These are phyloP conservation scores for Rhamnella rubrinervis DNA, from an alignment of 331 rosid species.

Conservation along the genomic window DNA sequence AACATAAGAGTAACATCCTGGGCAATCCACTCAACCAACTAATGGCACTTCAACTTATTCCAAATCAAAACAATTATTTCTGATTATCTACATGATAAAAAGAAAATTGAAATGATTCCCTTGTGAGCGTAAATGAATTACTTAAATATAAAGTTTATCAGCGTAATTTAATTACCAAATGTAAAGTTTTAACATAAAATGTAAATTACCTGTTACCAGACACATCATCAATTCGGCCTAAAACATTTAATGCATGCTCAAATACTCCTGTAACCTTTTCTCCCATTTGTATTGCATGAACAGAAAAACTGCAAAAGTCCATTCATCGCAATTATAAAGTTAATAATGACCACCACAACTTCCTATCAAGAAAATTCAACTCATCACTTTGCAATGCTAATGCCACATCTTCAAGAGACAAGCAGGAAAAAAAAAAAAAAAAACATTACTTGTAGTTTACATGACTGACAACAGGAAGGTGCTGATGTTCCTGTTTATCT, in stretches of 20 bases:
- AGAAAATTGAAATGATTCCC: too few relatives aligned
- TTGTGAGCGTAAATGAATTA: too few relatives aligned
- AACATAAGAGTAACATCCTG: too few relatives aligned
- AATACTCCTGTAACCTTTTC: conserved; percentile 81
- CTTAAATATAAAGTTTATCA: background rate
- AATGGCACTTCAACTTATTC: too few relatives aligned
- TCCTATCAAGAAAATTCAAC: background rate
- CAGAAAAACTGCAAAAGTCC: conserved; percentile 73
- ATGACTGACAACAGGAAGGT: conserved; percentile 74
- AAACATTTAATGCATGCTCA: conserved; percentile 73
- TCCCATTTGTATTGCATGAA: conserved; percentile 86
- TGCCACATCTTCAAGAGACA: background rate
- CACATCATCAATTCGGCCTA: conserved; percentile 57
- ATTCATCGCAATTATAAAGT: conserved; percentile 22
- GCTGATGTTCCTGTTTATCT: conserved; percentile 56
- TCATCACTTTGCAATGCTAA: background rate
- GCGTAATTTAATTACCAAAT: conserved; percentile 12
- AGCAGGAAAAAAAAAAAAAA: conserved; percentile 10
- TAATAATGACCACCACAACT: conserved; percentile 6
- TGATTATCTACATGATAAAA: too few relatives aligned
- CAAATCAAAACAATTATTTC: too few relatives aligned
- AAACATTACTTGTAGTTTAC: conserved; percentile 79
- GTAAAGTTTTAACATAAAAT: conserved; percentile 7
- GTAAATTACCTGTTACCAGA: conserved; percentile 45
- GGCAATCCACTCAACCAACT: too few relatives aligned